phyloP scores from a whole-genome alignment of 2,329 filamentous ascomycete species.

The Fusarium transvaalense region DNA sequence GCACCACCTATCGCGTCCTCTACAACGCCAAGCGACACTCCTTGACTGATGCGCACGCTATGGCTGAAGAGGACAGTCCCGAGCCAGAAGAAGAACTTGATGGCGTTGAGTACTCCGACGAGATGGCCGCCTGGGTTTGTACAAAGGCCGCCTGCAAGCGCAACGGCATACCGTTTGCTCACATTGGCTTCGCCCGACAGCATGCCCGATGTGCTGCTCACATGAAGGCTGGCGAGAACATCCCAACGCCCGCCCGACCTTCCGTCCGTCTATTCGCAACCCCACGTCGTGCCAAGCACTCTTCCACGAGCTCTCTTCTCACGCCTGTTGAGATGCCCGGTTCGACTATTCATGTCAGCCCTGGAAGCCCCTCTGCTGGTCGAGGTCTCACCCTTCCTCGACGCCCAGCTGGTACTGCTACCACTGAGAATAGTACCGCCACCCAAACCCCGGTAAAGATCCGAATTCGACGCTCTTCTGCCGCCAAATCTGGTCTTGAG shows the following conservation, averaged over 20 bases:
- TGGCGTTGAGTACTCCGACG: neutral
- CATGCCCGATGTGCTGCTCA: slow-evolving; percentile 8
- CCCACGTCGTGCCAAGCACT: neutral
- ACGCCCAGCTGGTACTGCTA: rapidly evolving
- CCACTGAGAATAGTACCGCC: neutral
- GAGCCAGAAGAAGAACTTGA: neutral
- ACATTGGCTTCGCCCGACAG: neutral
- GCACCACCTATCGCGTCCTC: neutral
- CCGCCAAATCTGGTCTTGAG: neutral
- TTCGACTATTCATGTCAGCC: neutral
- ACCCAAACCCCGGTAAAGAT: neutral
- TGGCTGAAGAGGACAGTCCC: neutral
- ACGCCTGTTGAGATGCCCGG: slow-evolving; percentile 19
- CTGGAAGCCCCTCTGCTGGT: slow-evolving; percentile 36
- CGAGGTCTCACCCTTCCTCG: neutral
- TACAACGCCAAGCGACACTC: neutral
- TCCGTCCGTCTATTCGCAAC: neutral
- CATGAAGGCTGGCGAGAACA: neutral
- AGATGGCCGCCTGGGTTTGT: slow-evolving; percentile 6
- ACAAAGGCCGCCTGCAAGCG: neutral
- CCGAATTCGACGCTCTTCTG: neutral
- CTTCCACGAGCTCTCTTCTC: neutral
- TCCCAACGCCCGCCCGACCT: too few species aligned
- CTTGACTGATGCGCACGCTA: neutral
- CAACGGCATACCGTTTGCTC: neutral